phyloP scores from a whole-genome alignment of 225 moss, liverwort and hornwort species.

The Polytrichum formosum region DNA sequence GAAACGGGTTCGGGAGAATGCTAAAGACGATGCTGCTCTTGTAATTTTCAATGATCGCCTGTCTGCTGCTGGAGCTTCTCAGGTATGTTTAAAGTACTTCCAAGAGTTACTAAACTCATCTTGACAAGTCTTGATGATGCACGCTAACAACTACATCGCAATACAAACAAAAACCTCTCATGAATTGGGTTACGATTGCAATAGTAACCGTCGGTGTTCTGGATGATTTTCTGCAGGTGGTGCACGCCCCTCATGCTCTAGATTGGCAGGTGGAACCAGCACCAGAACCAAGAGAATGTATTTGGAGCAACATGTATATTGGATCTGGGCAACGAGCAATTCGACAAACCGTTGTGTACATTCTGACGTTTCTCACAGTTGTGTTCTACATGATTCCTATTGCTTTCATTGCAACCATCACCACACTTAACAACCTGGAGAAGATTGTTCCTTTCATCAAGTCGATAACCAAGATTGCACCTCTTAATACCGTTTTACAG shows the following conservation, averaged over 20 bases:
- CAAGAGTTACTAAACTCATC: no score
- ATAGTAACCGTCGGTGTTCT: background rate
- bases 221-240: slow-evolving; percentile 13
- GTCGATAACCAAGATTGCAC: slow-evolving; percentile 10
- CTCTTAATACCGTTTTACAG: slow-evolving; percentile 25
- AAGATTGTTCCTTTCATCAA: slow-evolving; percentile 40
- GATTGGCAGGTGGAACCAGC: slow-evolving; percentile 48
- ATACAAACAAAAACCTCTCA: no score
- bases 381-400: slow-evolving; percentile 67
- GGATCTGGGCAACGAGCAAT: slow-evolving; percentile 34
- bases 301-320: slow-evolving; percentile 42
- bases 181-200: no score
- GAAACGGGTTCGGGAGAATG: slow-evolving; percentile 15
- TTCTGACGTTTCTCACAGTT: slow-evolving; percentile 25
- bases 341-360: slow-evolving; percentile 20
- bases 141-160: no score
- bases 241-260: slow-evolving; percentile 48
- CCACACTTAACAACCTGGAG: slow-evolving; percentile 43
- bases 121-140: no score
- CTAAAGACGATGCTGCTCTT: slow-evolving; percentile 51
- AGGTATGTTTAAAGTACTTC: slow-evolving; percentile 10
- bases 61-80: slow-evolving; percentile 79
- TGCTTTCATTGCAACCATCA: slow-evolving; percentile 45
- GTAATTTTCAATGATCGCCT: slow-evolving; percentile 73
- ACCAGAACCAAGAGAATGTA: slow-evolving; percentile 54